Conservation (phyloP, 176 grass and related monocot genomes). For the Melocanna baccifera region DNA sequence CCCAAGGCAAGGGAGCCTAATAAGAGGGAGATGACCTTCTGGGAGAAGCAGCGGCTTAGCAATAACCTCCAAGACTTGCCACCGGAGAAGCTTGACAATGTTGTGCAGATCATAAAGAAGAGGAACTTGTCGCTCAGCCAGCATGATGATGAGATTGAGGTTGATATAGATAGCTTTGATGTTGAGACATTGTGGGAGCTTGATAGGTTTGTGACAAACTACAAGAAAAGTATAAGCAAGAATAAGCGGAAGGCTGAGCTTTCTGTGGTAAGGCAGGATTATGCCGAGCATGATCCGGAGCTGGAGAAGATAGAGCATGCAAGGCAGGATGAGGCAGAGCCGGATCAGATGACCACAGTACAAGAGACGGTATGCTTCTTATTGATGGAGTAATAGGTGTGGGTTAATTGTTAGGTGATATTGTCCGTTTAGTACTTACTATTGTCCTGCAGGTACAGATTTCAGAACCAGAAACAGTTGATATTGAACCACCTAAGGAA, state of each 20-base stretch:
- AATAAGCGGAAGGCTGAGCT: constrained; percentile 76
- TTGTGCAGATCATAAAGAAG: constrained; percentile 87
- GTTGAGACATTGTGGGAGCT: constrained; percentile 86
- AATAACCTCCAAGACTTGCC: constrained; percentile 56
- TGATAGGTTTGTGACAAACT: constrained; percentile 77
- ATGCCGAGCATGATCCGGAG: constrained; percentile 29
- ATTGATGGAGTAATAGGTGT: background rate
- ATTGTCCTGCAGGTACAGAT: constrained; percentile 27
- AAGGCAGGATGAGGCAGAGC: constrained; percentile 40
- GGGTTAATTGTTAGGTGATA: background rate
- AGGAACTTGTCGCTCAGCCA: constrained; percentile 66
- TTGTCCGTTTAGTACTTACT: constrained; percentile 13
- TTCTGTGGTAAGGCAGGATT: constrained; percentile 48
- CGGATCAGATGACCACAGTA: constrained; percentile 21
- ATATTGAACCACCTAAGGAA: constrained; percentile 43
- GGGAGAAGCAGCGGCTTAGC: constrained; percentile 54
- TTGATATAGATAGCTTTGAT: constrained; percentile 88
- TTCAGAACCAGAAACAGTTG: constrained; percentile 47
- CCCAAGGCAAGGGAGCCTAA: constrained; percentile 77
- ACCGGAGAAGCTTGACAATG: constrained; percentile 70
- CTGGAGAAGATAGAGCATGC: constrained; percentile 38
- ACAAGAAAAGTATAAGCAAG: constrained; percentile 74
- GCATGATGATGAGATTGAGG: constrained; percentile 87
- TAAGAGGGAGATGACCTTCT: constrained; percentile 89
- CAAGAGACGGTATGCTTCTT: constrained; percentile 53